phyloP scores from a whole-genome alignment of 768 basidiomycete species.

The Lactarius indigo region DNA sequence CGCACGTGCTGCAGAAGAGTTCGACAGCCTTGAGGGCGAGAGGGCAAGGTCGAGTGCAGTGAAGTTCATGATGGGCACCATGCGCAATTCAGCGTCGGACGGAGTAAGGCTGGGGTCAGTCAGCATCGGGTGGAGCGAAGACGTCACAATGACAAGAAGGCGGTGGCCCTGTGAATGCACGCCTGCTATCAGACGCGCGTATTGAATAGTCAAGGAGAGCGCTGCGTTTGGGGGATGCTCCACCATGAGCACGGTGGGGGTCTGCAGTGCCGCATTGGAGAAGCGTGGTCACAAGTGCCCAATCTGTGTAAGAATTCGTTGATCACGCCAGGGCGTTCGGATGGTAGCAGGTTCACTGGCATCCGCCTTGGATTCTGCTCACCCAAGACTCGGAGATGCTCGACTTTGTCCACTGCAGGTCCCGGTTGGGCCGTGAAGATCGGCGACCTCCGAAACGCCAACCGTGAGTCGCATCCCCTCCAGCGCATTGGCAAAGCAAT shows the following conservation, averaged over 20 bases:
- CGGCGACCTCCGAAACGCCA: no score
- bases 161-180: conserved; percentile 60
- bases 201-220: neutral
- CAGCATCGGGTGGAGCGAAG: conserved; percentile 82
- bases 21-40: conserved; percentile 72
- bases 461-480: no score
- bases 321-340: neutral
- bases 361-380: conserved; percentile 27
- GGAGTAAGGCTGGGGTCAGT: conserved; percentile 79
- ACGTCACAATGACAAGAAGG: conserved; percentile 86
- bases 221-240: conserved; percentile 78
- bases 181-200: neutral
- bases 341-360: neutral
- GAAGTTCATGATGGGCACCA: conserved; percentile 76
- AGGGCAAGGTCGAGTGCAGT: conserved; percentile 69
- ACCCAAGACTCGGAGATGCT: conserved; percentile 92
- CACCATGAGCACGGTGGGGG: conserved; percentile 81
- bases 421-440: conserved; percentile 87
- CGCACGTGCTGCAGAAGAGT: conserved; percentile 59
- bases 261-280: conserved; percentile 89
- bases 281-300: conserved; percentile 95
- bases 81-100: conserved; percentile 84
- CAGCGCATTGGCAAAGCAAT: conserved; percentile 84
- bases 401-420: conserved; percentile 94
- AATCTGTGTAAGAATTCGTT: conserved; percentile 51